Conservation (phyloP, 1,284 basidiomycete species). For the Puccinia horiana region DNA sequence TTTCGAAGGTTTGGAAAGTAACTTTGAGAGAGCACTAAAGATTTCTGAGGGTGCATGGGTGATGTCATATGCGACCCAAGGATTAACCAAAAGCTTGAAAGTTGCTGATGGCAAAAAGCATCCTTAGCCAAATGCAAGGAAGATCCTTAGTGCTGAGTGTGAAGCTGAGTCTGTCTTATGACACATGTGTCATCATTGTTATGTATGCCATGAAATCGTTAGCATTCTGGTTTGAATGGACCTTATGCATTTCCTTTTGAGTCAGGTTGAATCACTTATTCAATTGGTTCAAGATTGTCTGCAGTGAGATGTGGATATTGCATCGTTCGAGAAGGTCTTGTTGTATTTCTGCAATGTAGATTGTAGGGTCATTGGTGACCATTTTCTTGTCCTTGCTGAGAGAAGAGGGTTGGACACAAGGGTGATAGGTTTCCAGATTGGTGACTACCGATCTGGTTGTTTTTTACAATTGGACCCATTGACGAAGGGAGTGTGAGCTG, state of each 20-base stretch:
- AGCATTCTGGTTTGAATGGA: not conserved
- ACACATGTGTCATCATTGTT: too few relatives aligned
- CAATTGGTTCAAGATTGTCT: not conserved
- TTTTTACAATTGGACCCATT: not conserved
- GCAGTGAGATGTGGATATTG: not conserved
- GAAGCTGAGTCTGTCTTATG: too few relatives aligned
- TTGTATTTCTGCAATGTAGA: constrained; percentile 9
- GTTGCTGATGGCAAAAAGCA: too few relatives aligned
- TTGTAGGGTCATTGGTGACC: not conserved
- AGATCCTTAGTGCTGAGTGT: too few relatives aligned
- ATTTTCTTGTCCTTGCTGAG: not conserved
- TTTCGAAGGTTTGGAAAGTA: too few relatives aligned
- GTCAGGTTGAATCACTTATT: not conserved
- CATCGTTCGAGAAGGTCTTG: not conserved
- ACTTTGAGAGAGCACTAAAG: too few relatives aligned
- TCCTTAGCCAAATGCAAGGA: too few relatives aligned
- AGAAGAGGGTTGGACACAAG: not conserved
- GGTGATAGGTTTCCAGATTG: not conserved
- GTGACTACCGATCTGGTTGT: not conserved
- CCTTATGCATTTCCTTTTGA: not conserved
- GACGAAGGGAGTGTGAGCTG: not conserved
- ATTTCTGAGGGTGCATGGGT: too few relatives aligned
- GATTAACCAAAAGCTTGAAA: too few relatives aligned
- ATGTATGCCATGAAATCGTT: not conserved
- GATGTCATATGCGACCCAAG: too few relatives aligned